Base-by-base conservation (phyloP, 345 rosid species). In the Hibiscus syriacus region DNA sequence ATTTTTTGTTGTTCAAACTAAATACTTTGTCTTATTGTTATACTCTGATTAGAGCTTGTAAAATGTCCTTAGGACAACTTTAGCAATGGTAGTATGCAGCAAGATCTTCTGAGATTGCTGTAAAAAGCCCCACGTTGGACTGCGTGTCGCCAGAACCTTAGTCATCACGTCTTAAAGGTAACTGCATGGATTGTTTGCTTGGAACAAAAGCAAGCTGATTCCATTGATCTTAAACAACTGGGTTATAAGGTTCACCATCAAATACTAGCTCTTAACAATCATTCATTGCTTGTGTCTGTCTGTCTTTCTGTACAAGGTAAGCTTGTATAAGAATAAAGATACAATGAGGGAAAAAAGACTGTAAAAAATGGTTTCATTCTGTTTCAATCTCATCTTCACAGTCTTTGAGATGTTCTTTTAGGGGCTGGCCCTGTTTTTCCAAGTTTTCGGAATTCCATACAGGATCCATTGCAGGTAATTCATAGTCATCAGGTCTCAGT, bases 401-500 rank as follows among this genome's bases (percentile, higher is more conserved):
- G 70, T 87, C 76, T 66, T 80, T 82, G 58, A 87, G 92, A 78
- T 89, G 92, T 53, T 83, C 87, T 71, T 79, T 83, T 39, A 90
- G 78, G 65, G 82, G 53, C 46, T 82, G 98, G 65, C 70, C 72
- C 66, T 69, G 81, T 4, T 75, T 72, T 78, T 82, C 84, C 92
- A 90, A 85, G 26, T 78, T 86, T 32, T 63, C 85, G 17, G 23
- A 19, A 34, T 79, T 72, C 89, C 90, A 12, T 96, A 96, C 57
- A 90, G 74, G n/a, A n/a, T n/a, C n/a, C n/a, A n/a, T n/a, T n/a
- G n/a, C n/a, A n/a, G n/a, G n/a, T n/a, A n/a, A n/a, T 54, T 62
- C 80, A 70, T 74, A 89, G 19, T 84, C 96, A n/a, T 87, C 96
- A 10, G 98, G 94, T 73, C 84, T 82, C 48, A 93, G 70, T 17